Evolutionary conservation across 1,284 basidiomycete species (phyloP), one percentile per base, ranked within the genome.

Genomic region (Leccinum fallax): DNA sequence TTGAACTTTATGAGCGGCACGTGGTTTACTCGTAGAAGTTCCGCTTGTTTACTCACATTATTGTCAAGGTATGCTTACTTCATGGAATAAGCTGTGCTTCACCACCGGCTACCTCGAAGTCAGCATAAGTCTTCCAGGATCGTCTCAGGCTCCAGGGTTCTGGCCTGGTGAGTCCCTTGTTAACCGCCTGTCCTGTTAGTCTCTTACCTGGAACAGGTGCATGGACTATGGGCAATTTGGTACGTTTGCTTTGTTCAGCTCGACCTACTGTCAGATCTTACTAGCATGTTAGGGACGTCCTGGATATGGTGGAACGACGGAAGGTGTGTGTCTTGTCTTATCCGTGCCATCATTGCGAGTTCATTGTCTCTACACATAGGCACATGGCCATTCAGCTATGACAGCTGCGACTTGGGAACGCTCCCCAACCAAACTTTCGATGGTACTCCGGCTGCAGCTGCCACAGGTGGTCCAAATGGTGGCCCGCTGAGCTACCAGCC

Each of bases 1-100:
- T 76, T 95, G 54, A 90, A 93, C 72, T 95, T 92, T 71, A 81
- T 84, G 67, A 93, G 92, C 64, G 93, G 89, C 80, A 74, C 68
- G 84, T 80, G 68, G 51, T 69, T 54, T 10, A n/a, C 51, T 19
- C 56, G 52, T 51, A 13, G 36, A 28, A 11, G 24, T 60, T 58
- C 38, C 19, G 34, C 54, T 8, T 13, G 15, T 53, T 53, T 55
- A 19, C 53, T 66, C 53, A 72, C 21, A 26, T 55, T 13, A 40
- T 55, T 57, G 2, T 53, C 57, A 65, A 86, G 89, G 87, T 34
- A 92, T 93, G 91, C 63, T 93, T 30, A 83, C 85, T 62, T 80
- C 85, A 5, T 97, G 95, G 95, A 97, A 96, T 77, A 93, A 95
- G 74, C 78, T 98, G 64, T 97, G 96, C 78, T 98, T 97, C 76